phyloP scores from a whole-genome alignment of 345 rosid species.

The Populus nigra region DNA sequence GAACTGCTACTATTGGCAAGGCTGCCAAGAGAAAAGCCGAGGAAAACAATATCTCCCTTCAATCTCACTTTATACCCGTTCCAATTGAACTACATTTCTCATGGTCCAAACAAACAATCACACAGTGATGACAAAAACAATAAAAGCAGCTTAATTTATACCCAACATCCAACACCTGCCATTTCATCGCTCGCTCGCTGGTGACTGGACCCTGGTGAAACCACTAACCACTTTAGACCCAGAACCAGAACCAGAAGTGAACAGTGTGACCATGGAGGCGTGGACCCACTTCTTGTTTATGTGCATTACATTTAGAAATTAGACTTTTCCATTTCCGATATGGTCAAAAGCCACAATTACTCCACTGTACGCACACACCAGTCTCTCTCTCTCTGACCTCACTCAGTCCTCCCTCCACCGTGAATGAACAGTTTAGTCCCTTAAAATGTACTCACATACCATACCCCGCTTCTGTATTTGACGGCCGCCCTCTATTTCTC shows the following conservation, averaged over 20 bases:
- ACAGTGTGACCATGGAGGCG: too few species aligned
- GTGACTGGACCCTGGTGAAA: too few species aligned
- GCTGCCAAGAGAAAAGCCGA: neutral
- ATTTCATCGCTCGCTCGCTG: too few species aligned
- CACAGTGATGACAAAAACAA: too few species aligned
- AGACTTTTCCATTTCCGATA: conserved; percentile 6
- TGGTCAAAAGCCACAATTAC: conserved; percentile 19
- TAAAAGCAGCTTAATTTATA: too few species aligned
- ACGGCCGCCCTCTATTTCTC: neutral
- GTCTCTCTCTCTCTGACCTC: neutral
- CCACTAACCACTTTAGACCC: too few species aligned
- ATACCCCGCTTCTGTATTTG: neutral
- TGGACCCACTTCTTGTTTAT: conserved; percentile 7
- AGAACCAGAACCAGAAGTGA: too few species aligned
- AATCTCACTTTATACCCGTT: too few species aligned
- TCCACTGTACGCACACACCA: neutral
- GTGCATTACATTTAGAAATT: neutral
- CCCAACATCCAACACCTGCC: too few species aligned
- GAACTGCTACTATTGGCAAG: neutral
- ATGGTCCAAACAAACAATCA: too few species aligned
- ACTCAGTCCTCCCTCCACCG: neutral
- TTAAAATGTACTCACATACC: neutral
- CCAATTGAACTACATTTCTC: too few species aligned
- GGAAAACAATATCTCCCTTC: too few species aligned
- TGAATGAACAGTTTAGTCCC: neutral